Evolutionary conservation across 75 land plant genomes (phyloP).

Genomic region (Ceratopteris richardii): DNA sequence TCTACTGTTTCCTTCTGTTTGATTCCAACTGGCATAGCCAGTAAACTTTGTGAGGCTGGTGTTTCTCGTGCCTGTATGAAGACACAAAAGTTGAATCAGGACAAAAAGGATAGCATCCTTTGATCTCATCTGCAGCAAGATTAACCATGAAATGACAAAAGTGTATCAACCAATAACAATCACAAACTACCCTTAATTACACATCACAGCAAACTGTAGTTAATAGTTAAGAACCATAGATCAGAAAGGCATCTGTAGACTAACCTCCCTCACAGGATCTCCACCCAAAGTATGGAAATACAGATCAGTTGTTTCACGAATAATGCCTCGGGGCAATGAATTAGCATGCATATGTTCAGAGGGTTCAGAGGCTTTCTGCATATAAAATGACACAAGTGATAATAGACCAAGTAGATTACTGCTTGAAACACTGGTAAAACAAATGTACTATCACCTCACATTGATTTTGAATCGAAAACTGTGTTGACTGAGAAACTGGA

Average conservation of each 20-base stretch:
- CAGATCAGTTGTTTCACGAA: slow-evolving; percentile 50
- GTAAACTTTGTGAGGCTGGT: slow-evolving; percentile 32
- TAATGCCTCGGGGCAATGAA: slow-evolving; percentile 59
- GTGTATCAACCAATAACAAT: background rate
- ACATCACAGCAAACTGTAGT: too few relatives aligned
- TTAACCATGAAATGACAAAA: too few relatives aligned
- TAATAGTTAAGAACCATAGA: too few relatives aligned
- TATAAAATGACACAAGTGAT: background rate
- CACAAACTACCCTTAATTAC: too few relatives aligned
- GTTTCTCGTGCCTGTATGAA: background rate
- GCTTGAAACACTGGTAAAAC: too few relatives aligned
- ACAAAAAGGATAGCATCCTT: too few relatives aligned
- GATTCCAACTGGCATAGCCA: slow-evolving; percentile 85
- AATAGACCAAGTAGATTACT: background rate
- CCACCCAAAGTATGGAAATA: slow-evolving; percentile 50
- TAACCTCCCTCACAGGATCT: slow-evolving; percentile 28
- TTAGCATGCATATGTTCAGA: slow-evolving; percentile 28
- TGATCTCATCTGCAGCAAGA: too few relatives aligned
- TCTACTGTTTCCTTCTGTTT: slow-evolving; percentile 71
- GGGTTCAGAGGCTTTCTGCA: background rate
- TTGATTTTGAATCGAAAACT: too few relatives aligned
- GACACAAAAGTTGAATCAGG: too few relatives aligned
- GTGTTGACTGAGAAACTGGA: too few relatives aligned
- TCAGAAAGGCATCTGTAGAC: background rate
- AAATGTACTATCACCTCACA: too few relatives aligned